Conservation (phyloP, 305 asterid genomes). For the Monarda citriodora region DNA sequence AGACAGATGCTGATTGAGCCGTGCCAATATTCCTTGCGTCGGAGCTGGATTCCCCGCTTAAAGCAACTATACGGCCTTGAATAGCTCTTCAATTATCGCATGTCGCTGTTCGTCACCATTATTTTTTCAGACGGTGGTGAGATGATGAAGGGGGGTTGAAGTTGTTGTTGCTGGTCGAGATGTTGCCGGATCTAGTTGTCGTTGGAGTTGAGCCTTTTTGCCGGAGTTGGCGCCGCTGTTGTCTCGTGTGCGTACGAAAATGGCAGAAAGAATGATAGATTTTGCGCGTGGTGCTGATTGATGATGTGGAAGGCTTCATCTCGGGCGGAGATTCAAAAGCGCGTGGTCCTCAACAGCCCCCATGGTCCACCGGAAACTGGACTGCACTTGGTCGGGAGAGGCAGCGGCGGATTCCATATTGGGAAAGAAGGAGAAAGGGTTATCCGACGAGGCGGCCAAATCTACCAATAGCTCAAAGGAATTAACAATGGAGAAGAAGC, state of each 20-base stretch:
- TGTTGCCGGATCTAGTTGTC: constrained; percentile 38
- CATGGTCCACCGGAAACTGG: constrained; percentile 75
- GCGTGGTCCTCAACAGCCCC: constrained; percentile 81
- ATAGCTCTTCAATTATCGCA: constrained; percentile 67
- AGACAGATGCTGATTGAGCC: constrained; percentile 77
- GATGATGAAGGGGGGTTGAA: constrained; percentile 29
- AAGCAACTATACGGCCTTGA: constrained; percentile 57
- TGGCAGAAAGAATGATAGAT: constrained; percentile 33
- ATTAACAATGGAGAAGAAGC: too few species aligned
- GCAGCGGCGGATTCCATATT: constrained; percentile 55
- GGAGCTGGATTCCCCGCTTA: constrained; percentile 36
- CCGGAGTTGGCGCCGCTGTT: constrained; percentile 45
- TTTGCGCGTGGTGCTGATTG: constrained; percentile 32
- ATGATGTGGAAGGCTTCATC: constrained; percentile 41
- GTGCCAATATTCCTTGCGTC: constrained; percentile 77
- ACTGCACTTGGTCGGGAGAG: constrained; percentile 69
- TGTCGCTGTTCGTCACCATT: constrained; percentile 44
- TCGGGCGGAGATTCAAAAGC: constrained; percentile 41
- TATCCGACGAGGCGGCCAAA: too few species aligned
- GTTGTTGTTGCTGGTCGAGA: constrained; percentile 29
- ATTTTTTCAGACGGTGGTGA: constrained; percentile 33
- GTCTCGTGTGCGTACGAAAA: constrained; percentile 36
- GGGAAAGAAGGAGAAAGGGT: too few species aligned
- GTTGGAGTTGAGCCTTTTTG: constrained; percentile 53
- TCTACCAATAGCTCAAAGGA: too few species aligned